Base-by-base conservation (phyloP, 2,329 filamentous ascomycete genomes). In the Fusarium bactridioides region DNA sequence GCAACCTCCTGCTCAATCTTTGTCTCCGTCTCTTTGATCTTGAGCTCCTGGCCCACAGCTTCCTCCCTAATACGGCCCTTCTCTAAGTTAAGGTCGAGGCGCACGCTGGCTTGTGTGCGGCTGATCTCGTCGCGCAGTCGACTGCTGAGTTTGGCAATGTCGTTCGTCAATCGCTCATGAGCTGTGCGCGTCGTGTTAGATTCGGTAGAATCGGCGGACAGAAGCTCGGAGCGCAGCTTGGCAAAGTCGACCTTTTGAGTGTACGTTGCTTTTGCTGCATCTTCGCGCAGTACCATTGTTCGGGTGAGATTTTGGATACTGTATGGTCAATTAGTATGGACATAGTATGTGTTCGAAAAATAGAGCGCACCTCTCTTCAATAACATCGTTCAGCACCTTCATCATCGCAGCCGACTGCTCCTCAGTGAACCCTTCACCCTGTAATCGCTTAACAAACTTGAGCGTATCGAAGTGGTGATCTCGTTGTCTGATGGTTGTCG, bases 391-490 rank as follows among this genome's bases (percentile, higher is more conserved):
- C 43, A 99, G 86, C 11, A 98, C 94, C 80, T 93, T 94, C 96
- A 99, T 98, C 93, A 98, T 96, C n/a, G 96, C 95, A 31, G 94
- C 94, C 5, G 95, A 92, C 83, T 99, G 96, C 75, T 95, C 93
- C 82, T 98, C 95, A 29, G 94, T 97, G 81, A 98, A 98, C 0
- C 96, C 96, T 81, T 99, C 96, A 74, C 90, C 90, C 81, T 95
- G 91, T 44, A 99, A 86, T 58, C 94, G 88, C 83, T 97, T 94
- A 43, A 99, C 95, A 80, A 99, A 97, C 84, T 97, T 98, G 70
- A 99, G 89, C 2, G 96, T 99, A 83, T 99, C 96, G 80, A 99
- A 99, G 82, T 99, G 95, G 82, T 99, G 96, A 78, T 98, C 95
- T 73, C 93, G 89, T 58, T 82, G 80, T 56, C 84, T 87, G 41